Evolutionary conservation across 768 basidiomycete species (phyloP), one percentile per base, ranked within the genome.

Genomic region (Scleroderma bovista): DNA sequence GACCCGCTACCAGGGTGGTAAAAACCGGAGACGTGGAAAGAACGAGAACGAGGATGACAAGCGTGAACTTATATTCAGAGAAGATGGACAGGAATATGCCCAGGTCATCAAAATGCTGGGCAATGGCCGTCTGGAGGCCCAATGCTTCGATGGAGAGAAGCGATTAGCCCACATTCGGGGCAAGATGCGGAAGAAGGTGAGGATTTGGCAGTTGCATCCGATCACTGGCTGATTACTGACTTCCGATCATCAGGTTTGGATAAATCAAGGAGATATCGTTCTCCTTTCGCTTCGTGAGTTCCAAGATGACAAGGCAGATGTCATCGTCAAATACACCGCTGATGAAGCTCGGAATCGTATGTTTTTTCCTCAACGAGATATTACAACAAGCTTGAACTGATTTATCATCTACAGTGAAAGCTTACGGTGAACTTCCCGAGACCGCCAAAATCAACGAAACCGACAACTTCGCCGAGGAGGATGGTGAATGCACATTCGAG

Each of bases 11-110:
- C 61, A 99, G 94, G 95, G 95, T 68, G 96, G 95, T 55, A 98
- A 99, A 80, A 99, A 98, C 75, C 83, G 95, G 73, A 81, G 96
- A 81, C 81, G 96, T 74, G 96, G 96, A 79, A 99, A 99, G 83
- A 98, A 97, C 73, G 95, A 99, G 76, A 96, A 95, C 73, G 96
- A 98, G 49, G 89, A 91, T 60, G 91, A 96, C 75, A 98, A 97
- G 78, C 88, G 96, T 60, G 96, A 99, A 69, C 81, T 98, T 50
- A 93, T 97, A 36, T 98, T 98, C 78, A 87, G 90, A 62, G 95
- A 98, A 69, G 96, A 98, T 64, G 95, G 95, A 7, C 96, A 99
- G 71, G 93, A 98, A 69, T 99, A 99, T 69, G 96, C 93, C 15
- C 96, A 98, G 69, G 96, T 98, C 45, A 84, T 74, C 47, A 99